phyloP scores from a whole-genome alignment of 2,329 filamentous ascomycete species.

The Trichothecium roseum region DNA sequence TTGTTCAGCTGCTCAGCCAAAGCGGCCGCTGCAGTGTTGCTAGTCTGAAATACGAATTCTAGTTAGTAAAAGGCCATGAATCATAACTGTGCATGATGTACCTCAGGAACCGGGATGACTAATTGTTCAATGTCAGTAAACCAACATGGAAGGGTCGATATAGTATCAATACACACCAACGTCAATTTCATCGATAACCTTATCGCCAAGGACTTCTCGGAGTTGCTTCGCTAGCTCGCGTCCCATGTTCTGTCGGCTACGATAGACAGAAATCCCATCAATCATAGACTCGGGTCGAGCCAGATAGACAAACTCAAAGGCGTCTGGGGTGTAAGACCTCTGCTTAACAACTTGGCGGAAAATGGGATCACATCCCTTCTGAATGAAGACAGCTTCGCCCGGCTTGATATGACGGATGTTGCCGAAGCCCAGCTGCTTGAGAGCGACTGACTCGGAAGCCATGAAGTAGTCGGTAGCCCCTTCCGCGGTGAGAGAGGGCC shows the following conservation, averaged over 20 bases:
- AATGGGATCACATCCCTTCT: slow-evolving; percentile 63
- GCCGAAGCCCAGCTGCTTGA: slow-evolving; percentile 70
- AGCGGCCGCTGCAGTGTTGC: slow-evolving; percentile 67
- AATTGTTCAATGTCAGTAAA: slow-evolving; percentile 8
- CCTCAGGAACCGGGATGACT: slow-evolving; percentile 62
- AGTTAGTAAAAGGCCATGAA: neutral
- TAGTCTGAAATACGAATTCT: slow-evolving; percentile 41
- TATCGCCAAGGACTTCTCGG: slow-evolving; percentile 53
- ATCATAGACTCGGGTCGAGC: slow-evolving; percentile 73
- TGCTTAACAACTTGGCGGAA: slow-evolving; percentile 65
- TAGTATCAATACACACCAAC: slow-evolving; percentile 25
- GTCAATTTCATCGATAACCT: slow-evolving; percentile 67
- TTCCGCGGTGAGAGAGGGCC: slow-evolving; percentile 52
- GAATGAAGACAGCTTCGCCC: slow-evolving; percentile 76
- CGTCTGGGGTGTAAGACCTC: slow-evolving; percentile 65
- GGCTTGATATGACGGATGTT: slow-evolving; percentile 70
- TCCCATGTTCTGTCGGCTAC: slow-evolving; percentile 80
- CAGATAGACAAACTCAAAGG: slow-evolving; percentile 81
- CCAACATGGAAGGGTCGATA: neutral
- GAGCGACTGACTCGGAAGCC: slow-evolving; percentile 78
- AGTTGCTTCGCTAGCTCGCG: slow-evolving; percentile 68
- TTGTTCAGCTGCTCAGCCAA: slow-evolving; percentile 68
- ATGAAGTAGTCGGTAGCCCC: slow-evolving; percentile 76
- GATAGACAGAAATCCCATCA: slow-evolving; percentile 80
- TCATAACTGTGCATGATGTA: too few relatives aligned